Conservation (phyloP, 306 rosid species). For the Fragaria vesca region DNA sequence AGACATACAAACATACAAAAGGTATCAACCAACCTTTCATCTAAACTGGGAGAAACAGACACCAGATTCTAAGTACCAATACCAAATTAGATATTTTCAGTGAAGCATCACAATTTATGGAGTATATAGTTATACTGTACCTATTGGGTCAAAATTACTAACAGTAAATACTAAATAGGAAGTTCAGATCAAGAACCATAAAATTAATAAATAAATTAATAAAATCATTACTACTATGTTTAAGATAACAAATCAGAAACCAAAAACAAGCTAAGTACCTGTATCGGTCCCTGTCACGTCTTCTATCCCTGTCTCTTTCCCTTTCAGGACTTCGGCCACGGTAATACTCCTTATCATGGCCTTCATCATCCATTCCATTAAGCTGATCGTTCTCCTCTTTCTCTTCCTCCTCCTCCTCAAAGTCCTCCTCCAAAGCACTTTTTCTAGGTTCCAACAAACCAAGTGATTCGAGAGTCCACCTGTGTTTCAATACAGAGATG, state of each 20-base stretch:
- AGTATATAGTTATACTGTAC: not conserved
- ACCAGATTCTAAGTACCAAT: not conserved
- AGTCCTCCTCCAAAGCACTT: slow-evolving; percentile 96
- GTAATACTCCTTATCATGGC: slow-evolving; percentile 70
- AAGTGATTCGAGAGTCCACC: slow-evolving; percentile 83
- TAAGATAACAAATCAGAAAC: not conserved
- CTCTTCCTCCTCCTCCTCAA: slow-evolving; percentile 99
- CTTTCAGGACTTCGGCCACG: slow-evolving; percentile 87
- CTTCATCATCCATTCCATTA: slow-evolving; percentile 62
- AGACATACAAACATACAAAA: not conserved
- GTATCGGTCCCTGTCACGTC: slow-evolving; percentile 87
- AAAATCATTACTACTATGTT: not conserved
- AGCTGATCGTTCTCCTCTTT: slow-evolving; percentile 84
- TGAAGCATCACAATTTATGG: not conserved
- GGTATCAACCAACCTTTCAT: not conserved
- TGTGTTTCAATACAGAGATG: slow-evolving; percentile 18
- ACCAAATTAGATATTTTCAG: not conserved
- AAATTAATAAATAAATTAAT: not conserved
- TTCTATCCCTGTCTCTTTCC: slow-evolving; percentile 88
- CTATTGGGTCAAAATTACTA: not conserved
- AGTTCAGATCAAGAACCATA: not conserved
- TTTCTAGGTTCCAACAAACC: slow-evolving; percentile 66
- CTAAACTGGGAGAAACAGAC: not conserved
- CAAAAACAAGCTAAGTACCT: slow-evolving; percentile 43
- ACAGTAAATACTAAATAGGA: not conserved